These are phyloP conservation scores for Aspergillus sparsus DNA, from an alignment of 495 filamentous ascomycete genomes.

Conservation along the genomic window DNA sequence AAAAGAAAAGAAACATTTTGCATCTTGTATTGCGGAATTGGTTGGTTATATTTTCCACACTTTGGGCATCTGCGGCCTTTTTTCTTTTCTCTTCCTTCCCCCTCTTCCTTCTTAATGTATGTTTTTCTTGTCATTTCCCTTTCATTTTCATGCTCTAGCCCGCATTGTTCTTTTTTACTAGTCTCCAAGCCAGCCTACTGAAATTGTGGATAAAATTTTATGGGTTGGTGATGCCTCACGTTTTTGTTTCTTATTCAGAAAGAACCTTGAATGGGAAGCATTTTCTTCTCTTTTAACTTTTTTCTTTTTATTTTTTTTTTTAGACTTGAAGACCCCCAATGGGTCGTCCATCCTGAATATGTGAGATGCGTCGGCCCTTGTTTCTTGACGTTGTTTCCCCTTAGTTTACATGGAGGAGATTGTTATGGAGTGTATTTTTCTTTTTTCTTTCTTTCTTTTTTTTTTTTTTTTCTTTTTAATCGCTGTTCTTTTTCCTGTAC, in stretches of 20 bases:
- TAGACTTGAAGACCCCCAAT: conserved; percentile 22
- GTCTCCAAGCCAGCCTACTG: conserved; percentile 20
- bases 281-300: too few relatives aligned
- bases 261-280: conserved; percentile 24
- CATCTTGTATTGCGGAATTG: conserved; percentile 43
- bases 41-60: conserved; percentile 47
- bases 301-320: conserved; percentile 1
- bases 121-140: too few relatives aligned
- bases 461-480: conserved; percentile 19
- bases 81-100: conserved; percentile 25
- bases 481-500: conserved; percentile 32
- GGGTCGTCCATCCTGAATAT: conserved; percentile 12
- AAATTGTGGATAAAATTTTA: conserved; percentile 27
- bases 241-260: conserved; percentile 17
- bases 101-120: conserved; percentile 29
- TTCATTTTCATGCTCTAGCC: conserved; percentile 16
- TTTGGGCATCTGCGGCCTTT: conserved; percentile 38
- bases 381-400: conserved; percentile 21
- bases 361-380: conserved; percentile 9
- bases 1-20: conserved; percentile 44
- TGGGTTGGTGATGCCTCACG: conserved; percentile 25
- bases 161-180: conserved; percentile 17
- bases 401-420: conserved; percentile 39
- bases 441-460: too few relatives aligned
- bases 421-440: conserved; percentile 23